These are phyloP conservation scores for Orbilia brochopaga DNA, from an alignment of 2,329 filamentous ascomycete genomes.

Conservation along the genomic window DNA sequence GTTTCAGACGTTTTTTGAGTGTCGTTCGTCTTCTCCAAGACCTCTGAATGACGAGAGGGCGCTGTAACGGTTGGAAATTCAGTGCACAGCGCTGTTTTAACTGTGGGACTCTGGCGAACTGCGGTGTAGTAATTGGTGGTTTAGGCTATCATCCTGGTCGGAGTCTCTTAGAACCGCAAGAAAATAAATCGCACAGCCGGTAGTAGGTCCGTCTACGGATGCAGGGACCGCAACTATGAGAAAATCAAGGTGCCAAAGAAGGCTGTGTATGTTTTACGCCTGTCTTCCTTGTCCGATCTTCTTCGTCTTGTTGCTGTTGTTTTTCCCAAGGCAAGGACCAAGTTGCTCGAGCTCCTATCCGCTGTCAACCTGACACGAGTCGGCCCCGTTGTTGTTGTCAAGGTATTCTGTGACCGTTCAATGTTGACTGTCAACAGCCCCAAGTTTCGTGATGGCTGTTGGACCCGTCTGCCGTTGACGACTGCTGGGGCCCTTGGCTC, in stretches of 20 bases:
- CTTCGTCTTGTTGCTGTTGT: slow-evolving; percentile 27
- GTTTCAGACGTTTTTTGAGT: slow-evolving; percentile 36
- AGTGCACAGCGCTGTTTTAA: slow-evolving; percentile 3
- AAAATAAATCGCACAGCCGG: neutral
- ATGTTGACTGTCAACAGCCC: slow-evolving; percentile 22
- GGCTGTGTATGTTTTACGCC: slow-evolving; percentile 46
- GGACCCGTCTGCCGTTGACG: slow-evolving; percentile 24
- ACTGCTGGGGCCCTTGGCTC: slow-evolving; percentile 6
- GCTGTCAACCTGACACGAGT: slow-evolving; percentile 24
- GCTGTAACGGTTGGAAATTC: slow-evolving; percentile 29
- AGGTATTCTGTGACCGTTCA: slow-evolving; percentile 21
- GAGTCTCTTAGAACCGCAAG: neutral
- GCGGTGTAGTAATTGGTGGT: neutral
- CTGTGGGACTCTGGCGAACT: neutral
- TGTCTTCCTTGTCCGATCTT: slow-evolving; percentile 26
- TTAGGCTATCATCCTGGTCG: neutral
- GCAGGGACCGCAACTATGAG: slow-evolving; percentile 4
- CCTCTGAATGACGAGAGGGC: slow-evolving; percentile 12
- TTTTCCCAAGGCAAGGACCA: slow-evolving; percentile 1
- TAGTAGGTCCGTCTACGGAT: slow-evolving; percentile 13
- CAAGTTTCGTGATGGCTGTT: slow-evolving; percentile 46
- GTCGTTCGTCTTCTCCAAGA: slow-evolving; percentile 3
- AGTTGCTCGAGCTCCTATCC: slow-evolving; percentile 16
- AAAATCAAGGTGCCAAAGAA: slow-evolving; percentile 9
- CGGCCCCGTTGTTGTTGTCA: slow-evolving; percentile 32